These are phyloP conservation scores for Tricharina praecox DNA, from an alignment of 495 filamentous ascomycete genomes.

Conservation along the genomic window DNA sequence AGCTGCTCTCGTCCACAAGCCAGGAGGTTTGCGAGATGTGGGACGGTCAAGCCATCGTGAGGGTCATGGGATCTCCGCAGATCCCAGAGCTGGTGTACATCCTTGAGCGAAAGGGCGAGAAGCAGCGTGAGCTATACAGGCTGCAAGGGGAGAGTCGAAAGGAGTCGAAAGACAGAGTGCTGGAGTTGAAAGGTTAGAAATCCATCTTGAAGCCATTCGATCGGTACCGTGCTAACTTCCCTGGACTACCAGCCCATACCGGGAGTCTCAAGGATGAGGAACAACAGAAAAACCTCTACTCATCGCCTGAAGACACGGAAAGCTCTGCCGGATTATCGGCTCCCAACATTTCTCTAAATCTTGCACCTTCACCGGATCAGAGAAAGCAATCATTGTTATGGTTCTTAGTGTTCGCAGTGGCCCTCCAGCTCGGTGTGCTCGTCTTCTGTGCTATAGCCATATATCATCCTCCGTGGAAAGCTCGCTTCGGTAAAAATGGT, in stretches of 20 bases:
- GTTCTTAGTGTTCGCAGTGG: slow-evolving; percentile 4
- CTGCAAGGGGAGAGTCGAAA: not conserved
- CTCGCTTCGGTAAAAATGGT: slow-evolving; percentile 3
- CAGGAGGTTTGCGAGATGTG: slow-evolving; percentile 25
- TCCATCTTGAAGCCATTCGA: not conserved
- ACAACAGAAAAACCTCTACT: not conserved
- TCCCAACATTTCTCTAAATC: slow-evolving; percentile 9
- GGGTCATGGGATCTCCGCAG: slow-evolving; percentile 16
- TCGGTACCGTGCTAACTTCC: not conserved
- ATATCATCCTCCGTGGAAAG: not conserved
- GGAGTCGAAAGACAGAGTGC: not conserved
- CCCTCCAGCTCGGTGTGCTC: slow-evolving; percentile 13
- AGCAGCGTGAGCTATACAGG: not conserved
- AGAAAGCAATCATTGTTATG: not conserved
- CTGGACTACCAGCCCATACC: not conserved
- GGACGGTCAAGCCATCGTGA: slow-evolving; percentile 19
- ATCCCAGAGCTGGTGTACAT: slow-evolving; percentile 14
- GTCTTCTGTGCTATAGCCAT: slow-evolving; percentile 8
- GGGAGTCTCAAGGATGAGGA: not conserved
- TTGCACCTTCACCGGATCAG: slow-evolving; percentile 1
- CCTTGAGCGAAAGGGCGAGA: not conserved
- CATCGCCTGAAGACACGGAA: not conserved
- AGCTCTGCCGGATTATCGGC: not conserved
- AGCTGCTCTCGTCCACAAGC: slow-evolving; percentile 26
- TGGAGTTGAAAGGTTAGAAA: not conserved